phyloP scores from a whole-genome alignment of 169 alveolate species.

The Pseudocohnilembus persalinus region DNA sequence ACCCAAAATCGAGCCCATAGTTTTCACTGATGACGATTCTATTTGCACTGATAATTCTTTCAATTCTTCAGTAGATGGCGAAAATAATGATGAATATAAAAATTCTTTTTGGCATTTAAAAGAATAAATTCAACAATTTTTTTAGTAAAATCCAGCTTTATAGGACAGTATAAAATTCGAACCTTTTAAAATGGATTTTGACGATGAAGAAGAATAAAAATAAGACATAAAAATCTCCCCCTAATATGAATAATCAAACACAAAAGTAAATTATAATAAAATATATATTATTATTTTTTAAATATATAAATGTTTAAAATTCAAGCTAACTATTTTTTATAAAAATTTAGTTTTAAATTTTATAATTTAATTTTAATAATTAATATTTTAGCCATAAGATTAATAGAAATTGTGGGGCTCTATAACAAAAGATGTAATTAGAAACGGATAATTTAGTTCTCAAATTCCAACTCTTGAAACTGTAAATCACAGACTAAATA shows the following conservation, averaged over 20 bases:
- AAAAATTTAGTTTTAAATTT: background rate
- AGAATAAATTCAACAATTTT: conserved; percentile 40
- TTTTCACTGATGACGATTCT: background rate
- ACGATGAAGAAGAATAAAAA: background rate
- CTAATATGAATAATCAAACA: background rate
- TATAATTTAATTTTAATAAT: background rate
- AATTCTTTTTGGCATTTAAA: conserved; percentile 18
- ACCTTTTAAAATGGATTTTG: conserved; percentile 7
- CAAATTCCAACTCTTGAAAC: conserved; percentile 42
- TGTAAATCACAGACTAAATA: conserved; percentile 39
- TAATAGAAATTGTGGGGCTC: conserved; percentile 26
- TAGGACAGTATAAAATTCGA: conserved; percentile 42
- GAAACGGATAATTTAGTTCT: conserved; percentile 33
- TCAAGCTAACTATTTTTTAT: background rate
- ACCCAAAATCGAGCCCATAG: background rate
- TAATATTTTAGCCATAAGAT: background rate
- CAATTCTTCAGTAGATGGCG: background rate
- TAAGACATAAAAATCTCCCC: background rate
- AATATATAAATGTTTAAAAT: too few relatives aligned
- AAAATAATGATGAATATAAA: background rate
- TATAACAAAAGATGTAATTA: conserved; percentile 38
- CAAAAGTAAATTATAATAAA: background rate
- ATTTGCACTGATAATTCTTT: background rate
- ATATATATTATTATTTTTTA: too few relatives aligned
- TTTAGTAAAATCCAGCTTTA: conserved; percentile 31